Percentiles rank a stretch among this genome's conserved stretches.
Evolutionary conservation across 371 early-diverging fungal species (phyloP).

Genomic region (Entomophthora muscae): DNA sequence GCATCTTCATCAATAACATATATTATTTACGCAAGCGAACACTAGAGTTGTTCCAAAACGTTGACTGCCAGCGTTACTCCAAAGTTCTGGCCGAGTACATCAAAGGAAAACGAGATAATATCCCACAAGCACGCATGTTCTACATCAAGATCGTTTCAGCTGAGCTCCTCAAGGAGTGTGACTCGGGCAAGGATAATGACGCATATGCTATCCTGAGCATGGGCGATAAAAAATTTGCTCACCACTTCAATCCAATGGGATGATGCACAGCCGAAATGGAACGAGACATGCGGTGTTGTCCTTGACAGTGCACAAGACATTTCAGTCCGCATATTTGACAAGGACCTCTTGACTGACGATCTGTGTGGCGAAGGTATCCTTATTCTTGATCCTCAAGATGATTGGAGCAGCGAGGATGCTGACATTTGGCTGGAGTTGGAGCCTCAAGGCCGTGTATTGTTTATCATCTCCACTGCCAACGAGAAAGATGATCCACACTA

Average conservation of each 20-base stretch:
- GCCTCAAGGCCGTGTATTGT: constrained; percentile 60
- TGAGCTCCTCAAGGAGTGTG: constrained; percentile 24
- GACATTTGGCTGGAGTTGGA: constrained; percentile 69
- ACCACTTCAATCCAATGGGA: constrained; percentile 46
- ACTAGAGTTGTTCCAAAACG: background rate
- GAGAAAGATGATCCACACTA: constrained; percentile 85
- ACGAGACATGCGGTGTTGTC: constrained; percentile 67
- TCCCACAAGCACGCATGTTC: constrained; percentile 20
- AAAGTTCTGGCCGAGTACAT: constrained; percentile 16
- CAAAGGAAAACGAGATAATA: constrained; percentile 15
- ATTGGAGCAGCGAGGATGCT: constrained; percentile 51
- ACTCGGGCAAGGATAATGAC: constrained; percentile 36
- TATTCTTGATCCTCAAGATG: constrained; percentile 34
- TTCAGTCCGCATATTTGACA: constrained; percentile 50
- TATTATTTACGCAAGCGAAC: background rate
- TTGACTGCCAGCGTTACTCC: constrained; percentile 18
- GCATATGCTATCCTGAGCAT: constrained; percentile 57
- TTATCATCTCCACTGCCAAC: constrained; percentile 75
- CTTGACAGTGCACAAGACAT: constrained; percentile 36
- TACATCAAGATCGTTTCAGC: constrained; percentile 38
- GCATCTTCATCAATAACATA: constrained; percentile 24
- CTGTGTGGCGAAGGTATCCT: constrained; percentile 52
- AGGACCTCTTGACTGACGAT: constrained; percentile 62
- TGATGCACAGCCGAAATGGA: constrained; percentile 75
- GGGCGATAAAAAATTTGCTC: constrained; percentile 29